A percentile compares a stretch with the other conserved stretches of the same genome.
Evolutionary conservation across 345 rosid genomes (phyloP).

Genomic region (Brassica nigra): DNA sequence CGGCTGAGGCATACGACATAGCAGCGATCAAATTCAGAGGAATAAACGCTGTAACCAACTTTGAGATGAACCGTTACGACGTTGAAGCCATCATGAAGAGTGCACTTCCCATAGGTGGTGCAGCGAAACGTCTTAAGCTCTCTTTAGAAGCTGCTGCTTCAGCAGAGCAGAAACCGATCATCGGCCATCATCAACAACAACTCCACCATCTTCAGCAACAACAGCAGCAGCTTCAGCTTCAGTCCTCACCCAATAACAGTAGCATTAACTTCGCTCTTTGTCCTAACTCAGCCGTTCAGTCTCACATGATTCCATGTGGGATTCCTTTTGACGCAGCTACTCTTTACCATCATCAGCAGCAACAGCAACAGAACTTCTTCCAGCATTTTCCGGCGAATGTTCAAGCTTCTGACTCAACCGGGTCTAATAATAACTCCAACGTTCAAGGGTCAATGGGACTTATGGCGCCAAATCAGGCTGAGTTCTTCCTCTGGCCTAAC

Average conservation of each 20-base stretch:
- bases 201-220: constrained; percentile 50
- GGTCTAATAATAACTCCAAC: constrained; percentile 36
- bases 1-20: constrained; percentile 98
- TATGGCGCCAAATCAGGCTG: constrained; percentile 58
- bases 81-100: constrained; percentile 83
- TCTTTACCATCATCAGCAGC: constrained; percentile 53
- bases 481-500: constrained; percentile 78
- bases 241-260: constrained; percentile 50
- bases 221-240: constrained; percentile 46
- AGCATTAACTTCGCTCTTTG: constrained; percentile 62
- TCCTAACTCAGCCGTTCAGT: constrained; percentile 45
- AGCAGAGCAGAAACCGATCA: constrained; percentile 61
- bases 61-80: constrained; percentile 89
- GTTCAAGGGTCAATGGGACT: constrained; percentile 47
- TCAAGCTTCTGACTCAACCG: constrained; percentile 42
- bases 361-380: constrained; percentile 52
- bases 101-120: constrained; percentile 82
- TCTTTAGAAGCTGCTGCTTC: constrained; percentile 53
- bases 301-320: constrained; percentile 57
- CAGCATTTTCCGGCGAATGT: constrained; percentile 60
- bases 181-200: constrained; percentile 38
- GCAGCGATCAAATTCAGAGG: constrained; percentile 97
- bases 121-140: constrained; percentile 80
- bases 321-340: constrained; percentile 63
- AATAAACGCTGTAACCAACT: constrained; percentile 87